These are phyloP conservation scores for Ophidiomyces ophidiicola DNA, from an alignment of 2,329 filamentous ascomycete species.

Conservation along the genomic window DNA sequence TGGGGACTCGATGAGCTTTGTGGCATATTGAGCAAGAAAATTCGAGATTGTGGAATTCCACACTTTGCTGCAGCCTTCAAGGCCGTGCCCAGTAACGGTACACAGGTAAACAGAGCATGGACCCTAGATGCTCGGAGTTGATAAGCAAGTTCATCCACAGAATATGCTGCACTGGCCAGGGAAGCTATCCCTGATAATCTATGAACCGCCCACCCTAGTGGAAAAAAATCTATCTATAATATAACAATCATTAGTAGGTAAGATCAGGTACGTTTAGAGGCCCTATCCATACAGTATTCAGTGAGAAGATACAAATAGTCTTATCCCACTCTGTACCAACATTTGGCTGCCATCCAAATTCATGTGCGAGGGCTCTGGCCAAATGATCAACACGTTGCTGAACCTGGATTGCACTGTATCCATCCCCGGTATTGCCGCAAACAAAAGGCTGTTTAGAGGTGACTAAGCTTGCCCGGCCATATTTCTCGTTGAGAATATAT, in stretches of 20 bases:
- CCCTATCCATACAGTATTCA: conserved; percentile 51
- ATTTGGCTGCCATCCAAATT: conserved; percentile 51
- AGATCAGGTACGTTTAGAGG: conserved; percentile 3
- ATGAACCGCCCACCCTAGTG: conserved; percentile 55
- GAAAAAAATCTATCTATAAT: conserved; percentile 55
- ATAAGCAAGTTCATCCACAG: conserved; percentile 50
- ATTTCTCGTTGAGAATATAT: conserved; percentile 57
- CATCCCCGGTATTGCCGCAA: conserved; percentile 54
- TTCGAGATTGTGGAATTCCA: conserved; percentile 46
- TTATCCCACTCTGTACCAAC: conserved; percentile 59
- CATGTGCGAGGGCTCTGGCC: conserved; percentile 49
- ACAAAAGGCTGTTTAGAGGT: conserved; percentile 56
- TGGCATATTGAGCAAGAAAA: conserved; percentile 55
- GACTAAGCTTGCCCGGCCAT: conserved; percentile 49
- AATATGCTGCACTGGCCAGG: conserved; percentile 57
- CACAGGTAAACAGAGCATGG: conserved; percentile 54
- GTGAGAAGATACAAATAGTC: conserved; percentile 54
- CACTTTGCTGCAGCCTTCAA: conserved; percentile 48
- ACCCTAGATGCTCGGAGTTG: conserved; percentile 54
- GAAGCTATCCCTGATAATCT: conserved; percentile 56
- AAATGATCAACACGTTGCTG: conserved; percentile 48
- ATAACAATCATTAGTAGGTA: too few relatives aligned
- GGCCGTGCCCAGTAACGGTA: conserved; percentile 48
- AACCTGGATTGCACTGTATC: conserved; percentile 46
- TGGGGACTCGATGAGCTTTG: conserved; percentile 35